Evolutionary conservation across 208 protist species (phyloP).

Genomic region (Novymonas esmeraldas): DNA sequence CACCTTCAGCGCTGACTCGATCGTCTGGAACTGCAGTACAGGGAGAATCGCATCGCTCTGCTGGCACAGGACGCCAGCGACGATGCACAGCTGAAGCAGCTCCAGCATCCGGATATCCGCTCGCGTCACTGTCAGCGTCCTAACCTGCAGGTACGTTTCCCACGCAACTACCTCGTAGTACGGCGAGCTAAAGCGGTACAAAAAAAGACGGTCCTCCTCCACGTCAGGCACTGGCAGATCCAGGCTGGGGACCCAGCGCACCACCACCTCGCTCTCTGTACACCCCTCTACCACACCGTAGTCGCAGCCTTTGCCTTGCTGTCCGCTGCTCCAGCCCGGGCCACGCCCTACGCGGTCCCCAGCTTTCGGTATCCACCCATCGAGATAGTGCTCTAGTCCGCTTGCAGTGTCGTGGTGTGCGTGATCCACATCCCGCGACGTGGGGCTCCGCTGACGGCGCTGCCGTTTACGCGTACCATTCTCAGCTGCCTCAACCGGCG

Average conservation of each 20-base stretch:
- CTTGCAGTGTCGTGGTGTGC: slow-evolving; percentile 10
- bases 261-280: slow-evolving; percentile 62
- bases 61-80: slow-evolving; percentile 72
- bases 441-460: slow-evolving; percentile 12
- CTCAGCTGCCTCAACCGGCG: neutral
- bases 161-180: slow-evolving; percentile 70
- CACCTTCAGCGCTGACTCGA: slow-evolving; percentile 70
- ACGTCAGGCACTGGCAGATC: slow-evolving; percentile 35
- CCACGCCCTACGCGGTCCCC: slow-evolving; percentile 77
- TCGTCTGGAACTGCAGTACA: slow-evolving; percentile 76
- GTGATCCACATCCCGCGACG: slow-evolving; percentile 9
- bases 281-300: slow-evolving; percentile 74
- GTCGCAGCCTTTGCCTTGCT: slow-evolving; percentile 71
- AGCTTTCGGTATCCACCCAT: slow-evolving; percentile 55
- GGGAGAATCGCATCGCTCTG: slow-evolving; percentile 71
- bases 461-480: slow-evolving; percentile 21
- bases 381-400: slow-evolving; percentile 13
- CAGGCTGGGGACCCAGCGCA: slow-evolving; percentile 68
- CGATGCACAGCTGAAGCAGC: slow-evolving; percentile 65
- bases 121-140: slow-evolving; percentile 39
- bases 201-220: slow-evolving; percentile 47
- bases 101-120: slow-evolving; percentile 59
- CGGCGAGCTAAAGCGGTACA: slow-evolving; percentile 65
- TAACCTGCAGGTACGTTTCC: slow-evolving; percentile 49
- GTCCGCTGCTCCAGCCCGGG: slow-evolving; percentile 62